These are phyloP conservation scores for Saccharomyces hybrid DNA, from an alignment of 1,139 yeast genomes.

Conservation along the genomic window DNA sequence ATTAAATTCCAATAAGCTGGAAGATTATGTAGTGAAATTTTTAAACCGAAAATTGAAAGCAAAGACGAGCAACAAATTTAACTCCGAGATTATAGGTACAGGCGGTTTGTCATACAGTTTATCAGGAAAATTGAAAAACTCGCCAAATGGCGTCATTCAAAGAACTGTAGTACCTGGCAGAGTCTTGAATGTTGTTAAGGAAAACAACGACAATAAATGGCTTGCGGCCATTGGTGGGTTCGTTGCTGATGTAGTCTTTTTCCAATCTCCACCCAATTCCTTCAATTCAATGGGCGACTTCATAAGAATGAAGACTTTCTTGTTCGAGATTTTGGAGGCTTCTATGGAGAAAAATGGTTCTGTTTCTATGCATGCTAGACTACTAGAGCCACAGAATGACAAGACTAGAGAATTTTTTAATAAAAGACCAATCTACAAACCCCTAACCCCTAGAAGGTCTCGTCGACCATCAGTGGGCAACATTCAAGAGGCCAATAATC, in stretches of 20 bases:
- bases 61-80: constrained; percentile 9
- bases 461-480: background rate
- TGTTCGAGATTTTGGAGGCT: constrained; percentile 25
- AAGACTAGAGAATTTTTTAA: background rate
- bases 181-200: constrained; percentile 38
- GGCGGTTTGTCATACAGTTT: constrained; percentile 69
- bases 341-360: constrained; percentile 24
- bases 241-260: constrained; percentile 35
- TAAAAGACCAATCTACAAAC: background rate
- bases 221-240: constrained; percentile 75
- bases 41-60: constrained; percentile 23
- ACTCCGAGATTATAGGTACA: constrained; percentile 45
- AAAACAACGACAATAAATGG: constrained; percentile 34
- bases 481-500: background rate
- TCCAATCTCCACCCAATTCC: constrained; percentile 11
- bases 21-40: constrained; percentile 34
- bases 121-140: constrained; percentile 61
- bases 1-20: constrained; percentile 28
- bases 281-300: constrained; percentile 21
- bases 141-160: constrained; percentile 65
- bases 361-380: constrained; percentile 12
- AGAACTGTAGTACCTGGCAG: constrained; percentile 66
- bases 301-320: constrained; percentile 24
- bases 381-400: background rate
- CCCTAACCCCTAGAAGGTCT: background rate